These are phyloP conservation scores for Phylloporus rhodoxanthus DNA, from an alignment of 768 basidiomycete species.

Conservation along the genomic window DNA sequence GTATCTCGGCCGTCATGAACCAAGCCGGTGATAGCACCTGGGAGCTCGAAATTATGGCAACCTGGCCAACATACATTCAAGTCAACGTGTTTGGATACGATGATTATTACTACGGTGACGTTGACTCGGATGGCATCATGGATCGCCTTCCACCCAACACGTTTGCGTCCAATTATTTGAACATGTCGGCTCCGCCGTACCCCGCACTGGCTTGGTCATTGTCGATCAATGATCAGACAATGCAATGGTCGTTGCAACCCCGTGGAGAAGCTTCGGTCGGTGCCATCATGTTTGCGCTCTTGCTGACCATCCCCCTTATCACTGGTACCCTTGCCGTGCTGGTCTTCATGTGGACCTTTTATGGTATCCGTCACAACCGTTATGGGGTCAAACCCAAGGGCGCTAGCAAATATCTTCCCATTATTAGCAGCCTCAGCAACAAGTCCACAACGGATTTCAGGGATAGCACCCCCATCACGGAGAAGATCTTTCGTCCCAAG, in stretches of 20 bases:
- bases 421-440: conserved; percentile 59
- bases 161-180: conserved; percentile 79
- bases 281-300: conserved; percentile 81
- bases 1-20: conserved; percentile 64
- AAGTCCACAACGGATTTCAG: conserved; percentile 70
- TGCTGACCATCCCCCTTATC: conserved; percentile 76
- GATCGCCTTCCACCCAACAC: conserved; percentile 90
- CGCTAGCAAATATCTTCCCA: conserved; percentile 81
- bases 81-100: conserved; percentile 89
- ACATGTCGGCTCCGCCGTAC: conserved; percentile 84
- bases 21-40: conserved; percentile 61
- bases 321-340: conserved; percentile 78
- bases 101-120: conserved; percentile 89
- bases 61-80: conserved; percentile 87
- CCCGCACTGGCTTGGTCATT: conserved; percentile 89
- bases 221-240: conserved; percentile 66
- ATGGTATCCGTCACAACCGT: conserved; percentile 90
- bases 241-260: conserved; percentile 75
- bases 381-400: conserved; percentile 77
- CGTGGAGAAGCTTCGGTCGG: conserved; percentile 77
- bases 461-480: conserved; percentile 53
- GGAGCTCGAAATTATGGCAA: conserved; percentile 84
- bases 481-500: conserved; percentile 68
- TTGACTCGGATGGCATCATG: conserved; percentile 79
- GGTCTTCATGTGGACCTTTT: conserved; percentile 94